A percentile compares a stretch with the other conserved stretches of the same genome.
phyloP scores from a whole-genome alignment of 495 filamentous ascomycete genomes.

The Pyronema domesticum region DNA sequence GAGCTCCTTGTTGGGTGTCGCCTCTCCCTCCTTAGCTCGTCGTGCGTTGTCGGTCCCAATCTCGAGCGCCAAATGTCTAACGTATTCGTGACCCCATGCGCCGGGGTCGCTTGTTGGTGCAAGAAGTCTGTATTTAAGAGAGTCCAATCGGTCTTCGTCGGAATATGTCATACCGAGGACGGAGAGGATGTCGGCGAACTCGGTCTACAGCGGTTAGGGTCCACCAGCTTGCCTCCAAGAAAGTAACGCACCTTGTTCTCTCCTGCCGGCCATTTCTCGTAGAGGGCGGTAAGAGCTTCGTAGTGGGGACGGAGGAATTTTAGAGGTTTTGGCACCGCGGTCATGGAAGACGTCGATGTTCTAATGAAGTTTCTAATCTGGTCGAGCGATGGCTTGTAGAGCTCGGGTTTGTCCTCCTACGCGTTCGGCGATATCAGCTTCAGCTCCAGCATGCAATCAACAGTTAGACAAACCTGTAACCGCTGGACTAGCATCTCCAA shows the following conservation, averaged over 20 bases:
- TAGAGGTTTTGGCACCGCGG: conserved; percentile 90
- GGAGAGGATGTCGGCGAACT: conserved; percentile 84
- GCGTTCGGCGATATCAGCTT: conserved; percentile 13
- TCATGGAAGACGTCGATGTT: conserved; percentile 98
- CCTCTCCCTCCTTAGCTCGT: conserved; percentile 45
- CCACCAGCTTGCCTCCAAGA: background rate
- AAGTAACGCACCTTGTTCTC: conserved; percentile 48
- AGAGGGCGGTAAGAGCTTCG: conserved; percentile 61
- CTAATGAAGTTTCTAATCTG: conserved; percentile 95
- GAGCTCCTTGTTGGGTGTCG: conserved; percentile 45
- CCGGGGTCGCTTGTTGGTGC: conserved; percentile 81
- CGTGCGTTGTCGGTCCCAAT: conserved; percentile 84
- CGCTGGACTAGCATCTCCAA: conserved; percentile 97
- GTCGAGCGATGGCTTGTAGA: conserved; percentile 83
- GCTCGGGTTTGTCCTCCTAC: conserved; percentile 67
- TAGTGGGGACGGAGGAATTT: conserved; percentile 97
- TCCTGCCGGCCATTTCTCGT: conserved; percentile 71
- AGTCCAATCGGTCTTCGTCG: conserved; percentile 87
- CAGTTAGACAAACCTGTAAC: conserved; percentile 48
- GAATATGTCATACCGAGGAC: conserved; percentile 98
- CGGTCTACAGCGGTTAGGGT: conserved; percentile 32
- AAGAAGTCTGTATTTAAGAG: conserved; percentile 82
- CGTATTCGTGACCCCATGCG: conserved; percentile 98
- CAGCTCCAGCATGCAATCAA: conserved; percentile 5
- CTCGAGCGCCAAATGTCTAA: conserved; percentile 85